Percentiles rank a stretch among this genome's conserved stretches.
Conservation (phyloP, 176 grass and related monocot species). For the Secale cereale region DNA sequence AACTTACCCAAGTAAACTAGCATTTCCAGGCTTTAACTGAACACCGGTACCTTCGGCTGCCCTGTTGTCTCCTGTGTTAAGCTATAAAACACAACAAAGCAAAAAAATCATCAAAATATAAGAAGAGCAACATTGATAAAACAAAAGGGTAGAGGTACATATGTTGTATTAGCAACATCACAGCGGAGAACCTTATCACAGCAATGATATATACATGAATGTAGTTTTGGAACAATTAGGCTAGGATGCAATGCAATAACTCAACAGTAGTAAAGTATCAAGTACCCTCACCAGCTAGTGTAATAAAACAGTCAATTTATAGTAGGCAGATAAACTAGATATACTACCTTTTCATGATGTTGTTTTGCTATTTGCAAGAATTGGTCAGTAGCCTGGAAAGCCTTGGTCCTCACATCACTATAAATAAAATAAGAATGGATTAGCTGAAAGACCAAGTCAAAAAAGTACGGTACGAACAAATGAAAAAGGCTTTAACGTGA, state of each 20-base stretch:
- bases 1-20: conserved; percentile 82
- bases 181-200: conserved; percentile 2
- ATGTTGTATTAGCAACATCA: conserved; percentile 1
- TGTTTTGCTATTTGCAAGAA: conserved; percentile 87
- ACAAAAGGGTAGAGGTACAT: not conserved
- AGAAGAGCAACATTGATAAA: conserved; percentile 8
- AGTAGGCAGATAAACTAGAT: conserved; percentile 22
- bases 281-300: not conserved
- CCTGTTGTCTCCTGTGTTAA: conserved; percentile 60
- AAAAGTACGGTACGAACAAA: conserved; percentile 13
- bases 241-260: not conserved
- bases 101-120: conserved; percentile 1
- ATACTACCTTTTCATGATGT: conserved; percentile 82
- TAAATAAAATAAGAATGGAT: conserved; percentile 11
- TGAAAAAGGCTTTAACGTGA: not conserved
- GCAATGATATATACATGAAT: not conserved
- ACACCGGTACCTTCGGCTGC: conserved; percentile 40
- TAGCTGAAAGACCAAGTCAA: conserved; percentile 17
- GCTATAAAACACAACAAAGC: conserved; percentile 36
- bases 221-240: not conserved
- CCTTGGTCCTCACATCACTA: conserved; percentile 96
- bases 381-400: conserved; percentile 95
- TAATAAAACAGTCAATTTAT: not conserved
- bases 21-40: conserved; percentile 66
- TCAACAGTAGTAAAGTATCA: not conserved